phyloP scores from a whole-genome alignment of 257 asterid species.

The Parsonsia alboflavescens region DNA sequence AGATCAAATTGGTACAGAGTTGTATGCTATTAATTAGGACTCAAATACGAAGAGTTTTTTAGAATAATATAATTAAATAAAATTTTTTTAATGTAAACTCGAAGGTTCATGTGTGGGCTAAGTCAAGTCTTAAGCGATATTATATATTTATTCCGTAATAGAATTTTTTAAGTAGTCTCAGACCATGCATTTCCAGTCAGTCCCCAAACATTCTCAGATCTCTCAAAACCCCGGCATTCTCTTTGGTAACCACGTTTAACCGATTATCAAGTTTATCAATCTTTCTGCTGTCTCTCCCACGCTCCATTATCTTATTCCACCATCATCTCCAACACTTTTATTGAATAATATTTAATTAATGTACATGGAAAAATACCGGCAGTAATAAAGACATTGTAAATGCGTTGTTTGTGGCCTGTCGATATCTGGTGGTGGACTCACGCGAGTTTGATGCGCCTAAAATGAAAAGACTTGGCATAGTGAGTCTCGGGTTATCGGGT shows the following conservation, averaged over 20 bases:
- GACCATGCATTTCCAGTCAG: not conserved
- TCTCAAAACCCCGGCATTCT: conserved; percentile 18
- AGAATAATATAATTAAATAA: too few species aligned
- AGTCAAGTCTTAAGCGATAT: too few species aligned
- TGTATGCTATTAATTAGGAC: too few species aligned
- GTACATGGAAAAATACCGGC: too few species aligned
- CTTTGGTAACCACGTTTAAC: not conserved
- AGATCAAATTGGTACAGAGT: too few species aligned
- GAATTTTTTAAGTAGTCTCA: too few species aligned
- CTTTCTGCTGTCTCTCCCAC: not conserved
- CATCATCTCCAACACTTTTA: not conserved
- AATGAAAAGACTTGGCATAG: not conserved
- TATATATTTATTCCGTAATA: too few species aligned
- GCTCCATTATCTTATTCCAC: not conserved
- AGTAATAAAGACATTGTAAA: too few species aligned
- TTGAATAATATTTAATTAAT: too few species aligned
- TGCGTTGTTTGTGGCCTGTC: not conserved
- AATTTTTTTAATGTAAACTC: too few species aligned
- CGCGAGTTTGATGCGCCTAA: not conserved
- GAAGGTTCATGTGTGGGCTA: too few species aligned
- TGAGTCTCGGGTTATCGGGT: not conserved
- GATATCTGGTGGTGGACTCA: not conserved
- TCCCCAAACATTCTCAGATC: not conserved
- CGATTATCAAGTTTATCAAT: not conserved
- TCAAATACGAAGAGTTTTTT: too few species aligned